A percentile compares a stretch with the other conserved stretches of the same genome.
Evolutionary conservation across 2,329 filamentous ascomycete species (phyloP).

Genomic region (Dactylellina haptotyla): DNA sequence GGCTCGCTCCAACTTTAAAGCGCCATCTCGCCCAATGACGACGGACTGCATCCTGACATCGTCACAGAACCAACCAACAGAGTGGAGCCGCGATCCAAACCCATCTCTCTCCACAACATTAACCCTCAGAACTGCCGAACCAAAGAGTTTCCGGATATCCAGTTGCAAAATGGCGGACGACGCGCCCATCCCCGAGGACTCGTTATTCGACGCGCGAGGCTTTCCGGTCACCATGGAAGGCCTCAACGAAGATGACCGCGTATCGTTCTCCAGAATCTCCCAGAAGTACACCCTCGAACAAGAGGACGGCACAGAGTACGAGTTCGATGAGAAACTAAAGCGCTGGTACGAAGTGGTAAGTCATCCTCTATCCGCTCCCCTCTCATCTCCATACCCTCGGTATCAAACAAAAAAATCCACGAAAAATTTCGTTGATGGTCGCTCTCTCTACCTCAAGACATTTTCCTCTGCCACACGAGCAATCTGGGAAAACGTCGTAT

Average conservation of each 20-base stretch:
- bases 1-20: no score
- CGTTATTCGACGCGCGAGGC: constrained; percentile 48
- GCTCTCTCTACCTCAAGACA: constrained; percentile 35
- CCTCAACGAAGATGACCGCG: constrained; percentile 81
- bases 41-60: constrained; percentile 25
- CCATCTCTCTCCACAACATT: neutral
- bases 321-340: constrained; percentile 76
- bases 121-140: neutral
- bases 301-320: constrained; percentile 84
- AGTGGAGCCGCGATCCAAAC: constrained; percentile 4
- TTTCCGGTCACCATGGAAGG: constrained; percentile 72
- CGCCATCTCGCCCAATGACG: constrained; percentile 10
- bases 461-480: constrained; percentile 5
- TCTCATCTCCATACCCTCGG: neutral
- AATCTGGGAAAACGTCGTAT: neutral
- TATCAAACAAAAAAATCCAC: constrained; percentile 27
- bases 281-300: constrained; percentile 85
- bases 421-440: constrained; percentile 50
- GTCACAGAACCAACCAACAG: constrained; percentile 3
- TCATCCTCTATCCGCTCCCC: constrained; percentile 40
- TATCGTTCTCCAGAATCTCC: constrained; percentile 86
- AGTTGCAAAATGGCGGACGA: constrained; percentile 40
- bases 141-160: neutral
- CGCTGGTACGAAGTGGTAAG: constrained; percentile 77
- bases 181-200: constrained; percentile 2